Evolutionary conservation across 2,329 filamentous ascomycete species (phyloP), one percentile per base, ranked within the genome.

Genomic region (Didymella pomorum): DNA sequence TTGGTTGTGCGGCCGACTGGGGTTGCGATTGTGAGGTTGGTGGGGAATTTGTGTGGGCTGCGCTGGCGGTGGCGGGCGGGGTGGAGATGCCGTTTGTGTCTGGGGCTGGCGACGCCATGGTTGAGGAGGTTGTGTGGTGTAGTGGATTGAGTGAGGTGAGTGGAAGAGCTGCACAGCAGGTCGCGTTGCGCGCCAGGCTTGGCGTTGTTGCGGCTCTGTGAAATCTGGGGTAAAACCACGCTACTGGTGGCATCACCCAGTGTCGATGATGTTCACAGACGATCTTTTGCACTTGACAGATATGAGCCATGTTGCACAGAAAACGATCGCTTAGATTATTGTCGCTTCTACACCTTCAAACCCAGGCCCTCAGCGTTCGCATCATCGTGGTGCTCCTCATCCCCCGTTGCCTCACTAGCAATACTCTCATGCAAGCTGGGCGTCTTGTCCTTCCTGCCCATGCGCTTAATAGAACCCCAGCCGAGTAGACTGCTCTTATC

Each of bases 391-490:
- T 23, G 37, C 14, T 70, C 73, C 52, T 77, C 76, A 48, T 78
- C 76, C 2, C 70, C 73, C n/a, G 71, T 75, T 9, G 70, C 71
- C 63, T 76, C 77, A 62, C 77, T 78, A n/a, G 77, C 69, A 62
- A 79, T 67, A 60, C 80, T 82, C 62, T 79, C 79, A 65, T 80
- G 79, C 52, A 81, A 63, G 63, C 79, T 81, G 3, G 79, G 79
- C 58, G 80, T 79, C 72, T 81, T 80, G 44, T 77, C 75, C 57
- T 75, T 74, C 62, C 76, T 78, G 14, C 76, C 77, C 31, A 79
- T 75, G 56, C 78, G 77, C 64, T 81, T 76, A 35, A 81, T 76
- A 54, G 72, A 78, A 31, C 79, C 78, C 79, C 80, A 81, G 55
- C 77, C 78, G 28, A 80, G 71, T 9, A 71, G 71, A 56, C 77